These are phyloP conservation scores for Paramecium pentaurelia DNA, from an alignment of 73 alveolate genomes.

Conservation along the genomic window DNA sequence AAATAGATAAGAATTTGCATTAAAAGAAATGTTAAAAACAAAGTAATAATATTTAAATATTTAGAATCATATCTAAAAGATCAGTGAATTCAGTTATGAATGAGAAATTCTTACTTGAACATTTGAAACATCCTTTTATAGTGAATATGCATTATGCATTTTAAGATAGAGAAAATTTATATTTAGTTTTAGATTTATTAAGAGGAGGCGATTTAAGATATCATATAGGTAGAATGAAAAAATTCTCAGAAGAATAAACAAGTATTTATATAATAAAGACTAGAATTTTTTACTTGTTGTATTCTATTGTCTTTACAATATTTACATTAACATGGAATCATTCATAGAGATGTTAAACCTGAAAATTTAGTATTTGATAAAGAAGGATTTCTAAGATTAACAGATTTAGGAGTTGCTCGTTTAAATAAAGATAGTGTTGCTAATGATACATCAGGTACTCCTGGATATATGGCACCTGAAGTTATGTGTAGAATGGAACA, in stretches of 20 bases:
- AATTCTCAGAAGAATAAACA: constrained; percentile 53
- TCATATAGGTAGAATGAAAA: constrained; percentile 60
- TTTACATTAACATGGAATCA: constrained; percentile 66
- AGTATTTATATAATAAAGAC: not conserved
- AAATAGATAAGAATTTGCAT: constrained; percentile 26
- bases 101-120: constrained; percentile 65
- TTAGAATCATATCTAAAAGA: constrained; percentile 61
- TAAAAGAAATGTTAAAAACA: constrained; percentile 31
- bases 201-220: constrained; percentile 78
- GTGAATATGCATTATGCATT: constrained; percentile 75
- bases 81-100: constrained; percentile 65
- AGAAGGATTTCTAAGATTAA: constrained; percentile 67
- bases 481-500: constrained; percentile 69
- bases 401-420: constrained; percentile 81
- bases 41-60: not conserved
- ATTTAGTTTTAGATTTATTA: constrained; percentile 64
- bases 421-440: constrained; percentile 67
- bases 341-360: constrained; percentile 76
- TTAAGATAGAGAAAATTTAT: constrained; percentile 66
- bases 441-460: constrained; percentile 82
- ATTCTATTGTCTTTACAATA: constrained; percentile 63
- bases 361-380: constrained; percentile 75
- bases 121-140: constrained; percentile 68
- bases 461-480: constrained; percentile 88
- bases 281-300: constrained; percentile 64